These are phyloP conservation scores for Aspergillus brasiliensis DNA, from an alignment of 2,329 filamentous ascomycete genomes.

Conservation along the genomic window DNA sequence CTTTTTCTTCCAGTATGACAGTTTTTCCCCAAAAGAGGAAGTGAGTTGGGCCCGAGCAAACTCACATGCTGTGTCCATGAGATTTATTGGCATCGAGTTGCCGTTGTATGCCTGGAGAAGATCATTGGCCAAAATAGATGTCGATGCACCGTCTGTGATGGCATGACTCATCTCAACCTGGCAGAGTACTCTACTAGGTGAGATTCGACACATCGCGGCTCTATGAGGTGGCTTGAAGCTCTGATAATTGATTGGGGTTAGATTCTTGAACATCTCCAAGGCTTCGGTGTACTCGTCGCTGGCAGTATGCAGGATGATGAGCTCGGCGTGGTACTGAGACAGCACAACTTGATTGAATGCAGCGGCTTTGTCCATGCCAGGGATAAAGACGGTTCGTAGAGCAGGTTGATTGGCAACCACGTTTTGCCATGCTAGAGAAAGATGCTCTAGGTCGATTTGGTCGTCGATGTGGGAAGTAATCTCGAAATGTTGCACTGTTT, in stretches of 20 bases:
- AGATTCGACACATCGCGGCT: background rate
- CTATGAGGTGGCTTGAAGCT: background rate
- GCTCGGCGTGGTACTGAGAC: background rate
- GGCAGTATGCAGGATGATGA: background rate
- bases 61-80: background rate
- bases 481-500: background rate
- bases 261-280: background rate
- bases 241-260: background rate
- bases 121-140: background rate
- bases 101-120: background rate
- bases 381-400: background rate
- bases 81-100: background rate
- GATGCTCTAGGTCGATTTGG: background rate
- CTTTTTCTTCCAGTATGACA: background rate
- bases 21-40: background rate
- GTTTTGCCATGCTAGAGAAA: background rate
- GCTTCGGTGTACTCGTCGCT: background rate
- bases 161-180: background rate
- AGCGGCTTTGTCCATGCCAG: background rate
- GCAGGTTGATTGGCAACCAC: background rate
- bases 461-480: background rate
- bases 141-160: background rate
- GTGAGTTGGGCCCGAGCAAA: background rate
- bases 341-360: background rate
- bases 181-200: background rate